These are phyloP conservation scores for Mallotus nudiflorus DNA, from an alignment of 345 rosid species.

Conservation along the genomic window DNA sequence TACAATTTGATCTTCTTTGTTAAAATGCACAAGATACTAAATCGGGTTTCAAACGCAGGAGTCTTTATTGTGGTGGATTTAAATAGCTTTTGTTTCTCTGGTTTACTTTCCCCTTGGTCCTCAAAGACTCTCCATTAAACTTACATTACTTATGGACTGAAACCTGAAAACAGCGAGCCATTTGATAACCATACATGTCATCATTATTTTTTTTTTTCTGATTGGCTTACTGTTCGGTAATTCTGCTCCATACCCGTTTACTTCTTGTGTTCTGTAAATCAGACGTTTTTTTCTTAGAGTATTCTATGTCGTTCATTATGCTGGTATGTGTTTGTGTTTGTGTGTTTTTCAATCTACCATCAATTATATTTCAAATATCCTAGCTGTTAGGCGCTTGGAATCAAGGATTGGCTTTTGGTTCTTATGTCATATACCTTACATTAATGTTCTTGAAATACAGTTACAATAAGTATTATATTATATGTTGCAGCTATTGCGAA, in stretches of 20 bases:
- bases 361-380: neutral
- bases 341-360: neutral
- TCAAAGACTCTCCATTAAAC: neutral
- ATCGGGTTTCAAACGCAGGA: neutral
- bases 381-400: neutral
- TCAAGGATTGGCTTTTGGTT: neutral
- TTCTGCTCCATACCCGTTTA: too few species aligned
- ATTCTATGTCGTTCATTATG: too few species aligned
- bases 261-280: too few species aligned
- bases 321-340: too few species aligned
- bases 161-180: neutral
- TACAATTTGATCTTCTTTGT: neutral
- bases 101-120: neutral
- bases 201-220: too few species aligned
- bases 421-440: neutral
- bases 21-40: neutral
- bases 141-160: conserved; percentile 19
- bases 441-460: neutral
- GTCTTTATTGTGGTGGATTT: neutral
- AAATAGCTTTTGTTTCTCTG: neutral
- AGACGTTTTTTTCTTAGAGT: too few species aligned
- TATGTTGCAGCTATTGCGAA: conserved; percentile 62
- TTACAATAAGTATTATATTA: conserved; percentile 24
- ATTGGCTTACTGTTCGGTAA: too few species aligned
- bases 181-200: neutral